These are phyloP conservation scores for Pythium aristosporum DNA, from an alignment of 352 stramenopile genomes.

Conservation along the genomic window DNA sequence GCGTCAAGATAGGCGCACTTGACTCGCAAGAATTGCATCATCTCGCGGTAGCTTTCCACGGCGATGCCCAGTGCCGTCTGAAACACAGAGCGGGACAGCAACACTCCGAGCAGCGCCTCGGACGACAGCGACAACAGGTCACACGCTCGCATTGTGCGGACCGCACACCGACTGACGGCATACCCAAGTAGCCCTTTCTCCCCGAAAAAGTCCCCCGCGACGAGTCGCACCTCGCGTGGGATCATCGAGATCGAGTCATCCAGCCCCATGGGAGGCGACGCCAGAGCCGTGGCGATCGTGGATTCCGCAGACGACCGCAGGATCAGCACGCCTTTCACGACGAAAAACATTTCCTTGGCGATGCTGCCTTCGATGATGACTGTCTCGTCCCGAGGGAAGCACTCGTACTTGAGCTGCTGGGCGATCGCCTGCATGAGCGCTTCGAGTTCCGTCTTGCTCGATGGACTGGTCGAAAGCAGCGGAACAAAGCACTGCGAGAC, in stretches of 20 bases:
- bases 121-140: conserved; percentile 47
- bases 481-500: conserved; percentile 49
- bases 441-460: conserved; percentile 30
- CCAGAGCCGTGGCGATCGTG: conserved; percentile 12
- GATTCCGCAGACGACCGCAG: conserved; percentile 21
- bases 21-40: conserved; percentile 29
- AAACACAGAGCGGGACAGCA: conserved; percentile 38
- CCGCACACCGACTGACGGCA: conserved; percentile 37
- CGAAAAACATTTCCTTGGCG: conserved; percentile 71
- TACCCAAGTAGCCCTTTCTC: conserved; percentile 59
- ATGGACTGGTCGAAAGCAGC: conserved; percentile 36
- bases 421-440: conserved; percentile 33
- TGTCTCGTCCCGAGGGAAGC: conserved; percentile 61
- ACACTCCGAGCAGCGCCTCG: conserved; percentile 46
- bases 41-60: conserved; percentile 48
- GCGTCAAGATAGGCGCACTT: conserved; percentile 13
- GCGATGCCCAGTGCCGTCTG: conserved; percentile 39
- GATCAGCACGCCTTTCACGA: conserved; percentile 52
- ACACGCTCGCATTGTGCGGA: conserved; percentile 30
- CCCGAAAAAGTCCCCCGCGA: conserved; percentile 55
- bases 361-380: conserved; percentile 66
- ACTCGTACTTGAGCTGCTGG: conserved; percentile 55
- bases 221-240: conserved; percentile 53
- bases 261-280: neutral
- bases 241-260: neutral